Base-by-base conservation (phyloP, 129 eudicot species). In the Escallonia rubra region DNA sequence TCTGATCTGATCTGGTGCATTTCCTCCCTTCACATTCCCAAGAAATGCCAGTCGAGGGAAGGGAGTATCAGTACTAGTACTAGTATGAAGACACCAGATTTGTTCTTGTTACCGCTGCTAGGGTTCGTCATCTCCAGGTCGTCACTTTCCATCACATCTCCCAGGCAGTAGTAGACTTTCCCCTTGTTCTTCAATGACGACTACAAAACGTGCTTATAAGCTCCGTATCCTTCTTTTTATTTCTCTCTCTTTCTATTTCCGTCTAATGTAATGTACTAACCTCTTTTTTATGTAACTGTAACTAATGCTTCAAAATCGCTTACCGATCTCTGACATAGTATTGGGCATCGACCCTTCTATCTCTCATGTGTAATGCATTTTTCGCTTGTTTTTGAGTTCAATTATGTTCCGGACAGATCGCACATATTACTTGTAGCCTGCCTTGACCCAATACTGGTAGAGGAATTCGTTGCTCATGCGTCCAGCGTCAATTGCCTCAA, bases 401-500 rank as follows among this genome's bases (percentile, higher is more conserved):
- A 38, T 6, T 6, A 52, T 42, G 41, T n/a, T 49, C 23, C 8
- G 4, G 10, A 2, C 8, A 44, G 41, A 8, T 11, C 3, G 6
- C 11, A 15, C 6, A 1, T 10, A 9, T 43, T 54, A 41, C 81
- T 76, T 80, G 23, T 2, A n/a, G 10, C 34, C 38, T 63, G 41
- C 82, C 86, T 78, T 78, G 34, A 84, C 78, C 8, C 11, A 57
- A 41, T 8, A n/a, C 4, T 68, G 39, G 15, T 72, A 92, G 98
- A 93, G 98, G 98, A 93, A 79, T 93, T 93, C 70, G 96, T 93
- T 61, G 98, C 98, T 41, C 98, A 93, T 79, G 79, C 96, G 78
- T 84, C 85, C 44, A 86, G 90, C 61, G 98, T 93, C 39, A 93
- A 93, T 76, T 93, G 96, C 73, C 78, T 93, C 55, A 86, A 89